phyloP scores from a whole-genome alignment of 2,329 filamentous ascomycete genomes.

The Pseudodiploospora longispora region DNA sequence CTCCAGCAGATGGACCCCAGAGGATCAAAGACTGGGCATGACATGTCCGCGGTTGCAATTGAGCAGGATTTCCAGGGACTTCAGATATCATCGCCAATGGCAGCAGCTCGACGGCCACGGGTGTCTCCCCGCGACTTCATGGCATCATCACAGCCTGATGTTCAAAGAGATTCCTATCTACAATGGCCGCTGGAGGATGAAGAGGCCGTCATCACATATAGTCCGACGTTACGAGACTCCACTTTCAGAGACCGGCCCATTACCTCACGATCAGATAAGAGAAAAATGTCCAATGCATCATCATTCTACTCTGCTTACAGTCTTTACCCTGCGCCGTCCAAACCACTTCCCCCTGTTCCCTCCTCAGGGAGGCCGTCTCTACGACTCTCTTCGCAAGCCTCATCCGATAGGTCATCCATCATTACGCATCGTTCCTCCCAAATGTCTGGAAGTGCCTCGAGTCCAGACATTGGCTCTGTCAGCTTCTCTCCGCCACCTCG shows the following conservation, averaged over 20 bases:
- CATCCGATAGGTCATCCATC: conserved; percentile 9
- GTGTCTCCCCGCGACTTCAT: conserved; percentile 4
- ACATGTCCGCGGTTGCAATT: conserved; percentile 5
- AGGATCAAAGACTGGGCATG: background rate
- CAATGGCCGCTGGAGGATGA: conserved; percentile 9
- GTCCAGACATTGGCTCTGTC: conserved; percentile 5
- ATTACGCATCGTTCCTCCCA: conserved; percentile 10
- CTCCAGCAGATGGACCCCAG: conserved; percentile 4
- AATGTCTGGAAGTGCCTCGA: conserved; percentile 6
- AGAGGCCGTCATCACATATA: background rate
- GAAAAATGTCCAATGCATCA: conserved; percentile 9
- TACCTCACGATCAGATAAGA: conserved; percentile 2
- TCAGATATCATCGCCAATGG: conserved; percentile 4
- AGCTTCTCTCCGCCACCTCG: conserved; percentile 8
- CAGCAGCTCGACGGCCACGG: conserved; percentile 3
- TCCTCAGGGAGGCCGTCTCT: conserved; percentile 2
- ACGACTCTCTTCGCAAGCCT: conserved; percentile 8
- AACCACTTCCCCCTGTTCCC: conserved; percentile 13
- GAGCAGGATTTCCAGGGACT: conserved; percentile 1
- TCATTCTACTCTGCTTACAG: conserved; percentile 9
- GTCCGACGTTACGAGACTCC: too few relatives aligned
- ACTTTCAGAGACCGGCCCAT: background rate
- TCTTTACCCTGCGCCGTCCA: conserved; percentile 12
- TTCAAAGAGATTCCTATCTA: conserved; percentile 3
- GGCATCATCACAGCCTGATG: conserved; percentile 2